Conservation (phyloP, 495 filamentous ascomycete genomes). For the Pyronema domesticum region DNA sequence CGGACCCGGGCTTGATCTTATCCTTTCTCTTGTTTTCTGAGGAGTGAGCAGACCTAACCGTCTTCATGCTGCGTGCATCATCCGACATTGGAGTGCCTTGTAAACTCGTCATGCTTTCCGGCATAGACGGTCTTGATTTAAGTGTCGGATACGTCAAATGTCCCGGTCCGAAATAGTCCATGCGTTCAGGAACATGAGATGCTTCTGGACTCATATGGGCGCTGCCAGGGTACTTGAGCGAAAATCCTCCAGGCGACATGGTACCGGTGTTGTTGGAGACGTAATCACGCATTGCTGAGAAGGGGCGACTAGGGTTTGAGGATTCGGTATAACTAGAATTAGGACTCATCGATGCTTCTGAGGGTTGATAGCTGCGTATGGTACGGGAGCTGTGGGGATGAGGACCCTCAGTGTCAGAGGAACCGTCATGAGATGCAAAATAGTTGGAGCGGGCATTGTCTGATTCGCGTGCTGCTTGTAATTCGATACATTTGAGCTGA, state of each 20-base stretch:
- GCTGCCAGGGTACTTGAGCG: slow-evolving; percentile 1
- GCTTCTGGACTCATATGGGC: slow-evolving; percentile 9
- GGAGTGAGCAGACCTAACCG: slow-evolving; percentile 30
- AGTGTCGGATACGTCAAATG: slow-evolving; percentile 4
- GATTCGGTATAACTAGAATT: slow-evolving; percentile 21
- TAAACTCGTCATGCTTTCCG: slow-evolving; percentile 8
- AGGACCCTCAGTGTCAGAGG: slow-evolving; percentile 17
- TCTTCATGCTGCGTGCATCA: slow-evolving; percentile 30
- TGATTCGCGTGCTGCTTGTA: slow-evolving; percentile 24
- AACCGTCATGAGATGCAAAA: slow-evolving; percentile 8
- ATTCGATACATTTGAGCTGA: slow-evolving; percentile 26
- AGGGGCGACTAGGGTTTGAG: slow-evolving; percentile 13
- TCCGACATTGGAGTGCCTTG: slow-evolving; percentile 6
- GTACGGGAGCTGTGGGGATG: slow-evolving; percentile 9
- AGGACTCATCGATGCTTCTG: slow-evolving; percentile 17
- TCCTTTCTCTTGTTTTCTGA: slow-evolving; percentile 17
- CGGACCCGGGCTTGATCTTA: slow-evolving; percentile 26
- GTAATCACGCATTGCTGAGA: slow-evolving; percentile 18
- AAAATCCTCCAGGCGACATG: slow-evolving; percentile 9
- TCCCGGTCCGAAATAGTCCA: slow-evolving; percentile 8
- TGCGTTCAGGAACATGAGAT: slow-evolving; percentile 5
- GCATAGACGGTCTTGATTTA: slow-evolving; percentile 14
- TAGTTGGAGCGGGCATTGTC: slow-evolving; percentile 2
- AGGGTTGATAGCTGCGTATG: slow-evolving; percentile 12
- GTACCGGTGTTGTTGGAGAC: slow-evolving; percentile 8